A percentile compares a stretch with the other conserved stretches of the same genome.
Conservation (phyloP, 306 rosid species). For the Malus asiatica region DNA sequence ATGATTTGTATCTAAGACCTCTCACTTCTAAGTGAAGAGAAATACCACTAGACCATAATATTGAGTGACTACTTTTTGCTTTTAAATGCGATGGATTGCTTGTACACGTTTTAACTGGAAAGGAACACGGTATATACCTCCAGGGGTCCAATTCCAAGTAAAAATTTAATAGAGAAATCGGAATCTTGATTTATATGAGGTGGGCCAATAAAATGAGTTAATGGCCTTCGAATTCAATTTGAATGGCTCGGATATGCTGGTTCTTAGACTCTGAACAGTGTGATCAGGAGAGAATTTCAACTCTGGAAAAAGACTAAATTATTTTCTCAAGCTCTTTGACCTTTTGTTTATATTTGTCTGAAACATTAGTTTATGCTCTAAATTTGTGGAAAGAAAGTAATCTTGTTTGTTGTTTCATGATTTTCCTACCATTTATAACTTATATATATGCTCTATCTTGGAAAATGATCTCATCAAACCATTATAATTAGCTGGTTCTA, state of each 20-base stretch:
- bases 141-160: background rate
- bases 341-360: background rate
- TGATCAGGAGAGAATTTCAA: too few species aligned
- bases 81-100: background rate
- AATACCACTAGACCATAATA: too few species aligned
- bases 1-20: too few species aligned
- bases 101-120: background rate
- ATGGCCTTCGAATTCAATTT: too few species aligned
- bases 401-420: background rate
- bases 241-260: fast-evolving
- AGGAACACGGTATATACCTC: background rate
- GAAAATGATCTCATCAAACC: background rate
- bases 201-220: too few species aligned
- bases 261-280: too few species aligned
- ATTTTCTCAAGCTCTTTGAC: background rate
- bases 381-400: background rate
- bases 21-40: too few species aligned
- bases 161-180: background rate
- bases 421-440: too few species aligned
- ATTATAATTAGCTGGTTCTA: background rate
- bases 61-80: background rate
- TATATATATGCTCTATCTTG: too few species aligned
- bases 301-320: too few species aligned
- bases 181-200: too few species aligned
- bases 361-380: background rate